These are phyloP conservation scores for Phlyctochytrium arcticum DNA, from an alignment of 192 early-diverging fungal genomes.

Conservation along the genomic window DNA sequence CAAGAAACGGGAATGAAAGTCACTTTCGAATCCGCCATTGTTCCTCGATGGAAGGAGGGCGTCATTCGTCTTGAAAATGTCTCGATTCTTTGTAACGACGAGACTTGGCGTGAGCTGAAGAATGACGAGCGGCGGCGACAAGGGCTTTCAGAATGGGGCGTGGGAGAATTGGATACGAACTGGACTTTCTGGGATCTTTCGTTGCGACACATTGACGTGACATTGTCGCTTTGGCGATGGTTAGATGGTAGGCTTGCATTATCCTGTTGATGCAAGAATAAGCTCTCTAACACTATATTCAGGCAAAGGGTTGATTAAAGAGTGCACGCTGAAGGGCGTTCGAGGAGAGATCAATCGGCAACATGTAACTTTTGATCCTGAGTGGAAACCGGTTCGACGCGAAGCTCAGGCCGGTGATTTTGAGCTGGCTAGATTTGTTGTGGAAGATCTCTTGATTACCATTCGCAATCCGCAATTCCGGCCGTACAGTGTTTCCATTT, in stretches of 20 bases:
- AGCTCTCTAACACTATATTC: too few relatives aligned
- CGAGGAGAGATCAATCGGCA: constrained; percentile 84
- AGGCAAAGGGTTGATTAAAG: constrained; percentile 65
- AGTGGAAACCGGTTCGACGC: constrained; percentile 56
- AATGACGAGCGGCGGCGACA: constrained; percentile 4
- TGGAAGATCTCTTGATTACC: constrained; percentile 86
- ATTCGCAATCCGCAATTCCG: constrained; percentile 84
- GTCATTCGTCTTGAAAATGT: constrained; percentile 86
- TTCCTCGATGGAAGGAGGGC: constrained; percentile 89
- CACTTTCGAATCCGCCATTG: constrained; percentile 85
- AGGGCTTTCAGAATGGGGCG: constrained; percentile 7
- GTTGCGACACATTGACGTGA: constrained; percentile 76
- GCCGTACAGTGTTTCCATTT: constrained; percentile 83
- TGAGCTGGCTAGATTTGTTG: constrained; percentile 72
- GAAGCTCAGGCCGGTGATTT: constrained; percentile 73
- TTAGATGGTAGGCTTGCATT: too few relatives aligned
- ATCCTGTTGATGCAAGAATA: too few relatives aligned
- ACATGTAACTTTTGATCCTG: constrained; percentile 73
- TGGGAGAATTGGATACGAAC: constrained; percentile 60
- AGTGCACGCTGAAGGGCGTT: constrained; percentile 78
- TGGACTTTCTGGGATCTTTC: constrained; percentile 86
- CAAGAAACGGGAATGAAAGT: constrained; percentile 76
- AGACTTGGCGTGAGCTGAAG: constrained; percentile 37
- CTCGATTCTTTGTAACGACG: constrained; percentile 39
- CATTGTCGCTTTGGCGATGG: constrained; percentile 83